Percentiles rank a stretch among this genome's conserved stretches.
Conservation (phyloP, 2,329 filamentous ascomycete species). For the Diaporthe sp. region DNA sequence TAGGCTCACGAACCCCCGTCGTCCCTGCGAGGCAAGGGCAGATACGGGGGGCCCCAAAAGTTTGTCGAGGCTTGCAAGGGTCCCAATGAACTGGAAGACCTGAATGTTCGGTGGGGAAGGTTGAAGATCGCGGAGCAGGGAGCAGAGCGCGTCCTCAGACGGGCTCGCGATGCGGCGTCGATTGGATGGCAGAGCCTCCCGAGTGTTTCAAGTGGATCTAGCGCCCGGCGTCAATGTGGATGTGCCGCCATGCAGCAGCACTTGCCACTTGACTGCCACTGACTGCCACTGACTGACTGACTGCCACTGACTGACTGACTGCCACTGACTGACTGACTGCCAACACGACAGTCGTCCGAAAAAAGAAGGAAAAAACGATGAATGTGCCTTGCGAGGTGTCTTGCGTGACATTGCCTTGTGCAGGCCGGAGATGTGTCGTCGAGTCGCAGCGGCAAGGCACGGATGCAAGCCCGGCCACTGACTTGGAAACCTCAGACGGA, state of each 20-base stretch:
- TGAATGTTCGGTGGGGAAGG: slow-evolving; percentile 19
- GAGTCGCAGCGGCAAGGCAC: not conserved
- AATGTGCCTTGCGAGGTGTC: slow-evolving; percentile 1
- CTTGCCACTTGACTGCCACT: not conserved
- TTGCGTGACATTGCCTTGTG: not conserved
- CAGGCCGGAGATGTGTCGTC: not conserved
- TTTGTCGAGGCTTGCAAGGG: slow-evolving; percentile 12
- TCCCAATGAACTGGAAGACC: slow-evolving; percentile 25
- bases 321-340: no score
- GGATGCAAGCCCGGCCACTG: slow-evolving; percentile 12
- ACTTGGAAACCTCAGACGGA: slow-evolving; percentile 7
- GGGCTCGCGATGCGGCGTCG: slow-evolving; percentile 33
- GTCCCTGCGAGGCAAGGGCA: not conserved
- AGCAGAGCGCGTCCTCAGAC: slow-evolving; percentile 38
- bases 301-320: no score
- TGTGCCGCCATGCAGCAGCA: slow-evolving; percentile 35
- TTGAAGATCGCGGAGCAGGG: slow-evolving; percentile 29
- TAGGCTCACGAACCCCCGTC: slow-evolving; percentile 19
- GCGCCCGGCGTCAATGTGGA: slow-evolving; percentile 35
- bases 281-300: not conserved
- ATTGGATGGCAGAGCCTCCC: slow-evolving; percentile 41
- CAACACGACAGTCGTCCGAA: not conserved
- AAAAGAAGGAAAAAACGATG: not conserved
- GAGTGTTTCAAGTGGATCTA: slow-evolving; percentile 42
- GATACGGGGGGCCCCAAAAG: slow-evolving; percentile 11